Base-by-base conservation (phyloP, 1,139 yeast species). In the Candida sojae region DNA sequence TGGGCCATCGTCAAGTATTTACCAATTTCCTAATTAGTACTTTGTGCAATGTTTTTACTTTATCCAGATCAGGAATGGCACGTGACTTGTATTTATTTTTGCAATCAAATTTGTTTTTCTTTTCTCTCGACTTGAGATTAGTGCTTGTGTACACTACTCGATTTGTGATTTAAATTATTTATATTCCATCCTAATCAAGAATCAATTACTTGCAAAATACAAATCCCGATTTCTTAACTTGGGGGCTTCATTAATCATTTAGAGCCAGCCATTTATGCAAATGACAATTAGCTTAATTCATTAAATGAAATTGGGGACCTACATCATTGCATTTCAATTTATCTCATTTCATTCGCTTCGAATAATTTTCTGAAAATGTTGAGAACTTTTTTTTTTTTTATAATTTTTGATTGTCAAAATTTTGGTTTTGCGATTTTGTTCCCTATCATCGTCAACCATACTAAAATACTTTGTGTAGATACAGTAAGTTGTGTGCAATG, bases 11-110 rank as follows among this genome's bases (percentile, higher is more conserved):
- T 25, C 34, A 28, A 37, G n/a, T 51, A 42, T 51, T 51, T 51
- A 51, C 50, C 13, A 32, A 40, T 50, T 44, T 41, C 51, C 53
- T 41, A 35, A 38, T 46, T 48, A 23, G 46, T 49, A 17, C 25
- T 44, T 23, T 45, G 32, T 48, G 45, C 45, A 23, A 47, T 51
- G 48, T 44, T 51, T 49, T 46, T 36, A 9, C 42, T 49, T 47
- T 40, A 23, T 28, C 49, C 42, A 40, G 41, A 46, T 48, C 43
- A 21, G 44, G 49, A 21, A 42, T 33, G 46, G 46, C 55, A 52
- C 55, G 55, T 52, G 55, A 36, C 30, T 8, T 23, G 28, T 23
- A n/a, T 36, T 30, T 28, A 17, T 39, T 39, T 30, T 39, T 28
- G 42, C 42, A 39, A 29, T 39, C 33, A 39, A 26, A 26, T 29